These are phyloP conservation scores for Solanum arcanum DNA, from an alignment of 257 asterid species.

Conservation along the genomic window DNA sequence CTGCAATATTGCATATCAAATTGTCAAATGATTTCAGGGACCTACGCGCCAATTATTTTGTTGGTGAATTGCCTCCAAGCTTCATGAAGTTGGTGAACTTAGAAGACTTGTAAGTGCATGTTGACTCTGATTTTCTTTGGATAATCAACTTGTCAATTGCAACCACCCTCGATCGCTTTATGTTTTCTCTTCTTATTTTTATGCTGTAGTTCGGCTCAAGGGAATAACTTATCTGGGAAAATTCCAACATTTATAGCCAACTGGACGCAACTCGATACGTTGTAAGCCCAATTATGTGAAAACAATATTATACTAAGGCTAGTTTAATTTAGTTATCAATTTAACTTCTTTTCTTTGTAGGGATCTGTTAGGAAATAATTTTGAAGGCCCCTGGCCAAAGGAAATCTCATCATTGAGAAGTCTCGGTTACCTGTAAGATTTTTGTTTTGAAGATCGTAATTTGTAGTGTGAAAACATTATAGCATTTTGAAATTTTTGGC, in stretches of 20 bases:
- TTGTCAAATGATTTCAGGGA: neutral
- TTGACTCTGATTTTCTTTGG: neutral
- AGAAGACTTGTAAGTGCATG: fast-evolving
- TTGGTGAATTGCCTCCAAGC: neutral
- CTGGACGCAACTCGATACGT: fast-evolving
- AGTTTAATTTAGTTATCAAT: neutral
- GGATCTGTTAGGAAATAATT: constrained; percentile 4
- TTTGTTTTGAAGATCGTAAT: neutral
- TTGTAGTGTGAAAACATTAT: neutral
- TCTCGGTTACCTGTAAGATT: neutral
- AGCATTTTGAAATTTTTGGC: neutral
- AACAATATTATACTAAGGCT: neutral
- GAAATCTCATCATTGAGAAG: neutral
- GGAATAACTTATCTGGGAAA: neutral
- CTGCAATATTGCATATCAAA: neutral
- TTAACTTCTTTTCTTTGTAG: neutral
- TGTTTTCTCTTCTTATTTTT: neutral
- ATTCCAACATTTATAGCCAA: neutral
- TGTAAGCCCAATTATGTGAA: neutral
- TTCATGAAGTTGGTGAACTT: neutral
- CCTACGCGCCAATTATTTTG: neutral
- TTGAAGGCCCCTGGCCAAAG: constrained; percentile 5
- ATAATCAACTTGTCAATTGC: neutral
- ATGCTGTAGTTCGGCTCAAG: neutral
- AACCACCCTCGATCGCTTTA: neutral